Conservation (phyloP, 768 basidiomycete genomes). For the Tricholoma matsutake region DNA sequence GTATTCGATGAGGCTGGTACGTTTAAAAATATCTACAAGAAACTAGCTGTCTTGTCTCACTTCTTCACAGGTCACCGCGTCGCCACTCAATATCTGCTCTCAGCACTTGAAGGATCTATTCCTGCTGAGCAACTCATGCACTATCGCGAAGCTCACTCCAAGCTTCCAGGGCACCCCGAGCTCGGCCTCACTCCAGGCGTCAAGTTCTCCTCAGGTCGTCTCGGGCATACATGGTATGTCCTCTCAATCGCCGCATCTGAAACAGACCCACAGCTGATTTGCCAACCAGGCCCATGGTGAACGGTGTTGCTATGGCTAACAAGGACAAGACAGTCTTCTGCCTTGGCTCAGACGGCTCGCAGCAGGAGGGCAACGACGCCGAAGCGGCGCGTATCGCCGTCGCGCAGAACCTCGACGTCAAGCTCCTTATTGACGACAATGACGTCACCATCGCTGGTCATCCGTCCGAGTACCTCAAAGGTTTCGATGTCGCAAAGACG, state of each 20-base stretch:
- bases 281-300: slow-evolving; percentile 61
- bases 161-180: slow-evolving; percentile 88
- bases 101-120: slow-evolving; percentile 71
- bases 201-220: slow-evolving; percentile 90
- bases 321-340: slow-evolving; percentile 75
- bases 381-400: slow-evolving; percentile 88
- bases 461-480: slow-evolving; percentile 81
- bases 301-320: slow-evolving; percentile 81
- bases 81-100: slow-evolving; percentile 83
- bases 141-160: slow-evolving; percentile 83
- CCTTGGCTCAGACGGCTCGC: slow-evolving; percentile 86
- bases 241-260: not conserved
- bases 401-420: slow-evolving; percentile 79
- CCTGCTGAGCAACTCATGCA: slow-evolving; percentile 76
- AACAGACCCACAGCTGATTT: not conserved
- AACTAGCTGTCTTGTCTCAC: slow-evolving; percentile 1
- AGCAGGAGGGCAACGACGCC: slow-evolving; percentile 90
- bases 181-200: slow-evolving; percentile 88
- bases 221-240: slow-evolving; percentile 82
- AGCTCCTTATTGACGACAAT: slow-evolving; percentile 86
- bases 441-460: slow-evolving; percentile 93
- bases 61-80: slow-evolving; percentile 71
- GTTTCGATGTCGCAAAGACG: slow-evolving; percentile 69
- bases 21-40: slow-evolving; percentile 16
- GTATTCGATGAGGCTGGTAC: slow-evolving; percentile 81